Conservation (phyloP, 495 filamentous ascomycete species). For the Hypoxylon crocopeplum region DNA sequence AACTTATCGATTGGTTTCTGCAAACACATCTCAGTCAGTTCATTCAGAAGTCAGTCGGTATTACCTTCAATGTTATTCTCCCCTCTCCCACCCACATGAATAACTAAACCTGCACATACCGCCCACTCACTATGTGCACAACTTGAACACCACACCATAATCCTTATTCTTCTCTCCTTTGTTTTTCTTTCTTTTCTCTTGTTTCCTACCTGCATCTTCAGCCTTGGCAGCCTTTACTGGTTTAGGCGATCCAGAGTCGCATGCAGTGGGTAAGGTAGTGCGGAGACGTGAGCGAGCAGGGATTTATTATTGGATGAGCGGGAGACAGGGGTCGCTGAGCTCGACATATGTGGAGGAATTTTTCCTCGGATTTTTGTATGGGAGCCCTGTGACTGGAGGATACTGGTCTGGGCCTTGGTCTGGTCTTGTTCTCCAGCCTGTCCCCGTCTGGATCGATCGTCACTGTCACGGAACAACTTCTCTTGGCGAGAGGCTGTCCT, state of each 20-base stretch:
- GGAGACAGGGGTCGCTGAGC: conserved; percentile 29
- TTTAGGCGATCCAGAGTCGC: conserved; percentile 20
- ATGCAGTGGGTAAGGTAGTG: conserved; percentile 19
- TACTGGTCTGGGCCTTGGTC: conserved; percentile 27
- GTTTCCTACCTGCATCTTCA: neutral
- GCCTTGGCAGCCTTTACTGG: conserved; percentile 19
- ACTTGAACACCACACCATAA: neutral
- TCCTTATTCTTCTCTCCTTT: conserved; percentile 4
- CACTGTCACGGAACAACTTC: conserved; percentile 27
- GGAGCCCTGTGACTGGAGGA: conserved; percentile 27
- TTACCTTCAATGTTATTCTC: too few species aligned
- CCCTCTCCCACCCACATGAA: too few species aligned
- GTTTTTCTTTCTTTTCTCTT: neutral
- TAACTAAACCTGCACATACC: too few species aligned
- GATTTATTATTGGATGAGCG: conserved; percentile 34
- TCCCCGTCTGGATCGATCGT: conserved; percentile 37
- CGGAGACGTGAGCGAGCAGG: conserved; percentile 29
- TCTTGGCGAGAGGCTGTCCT: conserved; percentile 19
- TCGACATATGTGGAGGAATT: conserved; percentile 35
- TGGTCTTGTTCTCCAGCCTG: conserved; percentile 1
- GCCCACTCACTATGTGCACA: too few species aligned
- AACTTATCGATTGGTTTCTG: conserved; percentile 34
- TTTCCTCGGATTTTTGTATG: conserved; percentile 24
- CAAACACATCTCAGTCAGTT: too few species aligned
- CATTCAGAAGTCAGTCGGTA: too few species aligned